Percentiles rank a stretch among this genome's conserved stretches.
These are phyloP conservation scores for Alternaria sp. DNA, from an alignment of 2,329 filamentous ascomycete genomes.

Conservation along the genomic window DNA sequence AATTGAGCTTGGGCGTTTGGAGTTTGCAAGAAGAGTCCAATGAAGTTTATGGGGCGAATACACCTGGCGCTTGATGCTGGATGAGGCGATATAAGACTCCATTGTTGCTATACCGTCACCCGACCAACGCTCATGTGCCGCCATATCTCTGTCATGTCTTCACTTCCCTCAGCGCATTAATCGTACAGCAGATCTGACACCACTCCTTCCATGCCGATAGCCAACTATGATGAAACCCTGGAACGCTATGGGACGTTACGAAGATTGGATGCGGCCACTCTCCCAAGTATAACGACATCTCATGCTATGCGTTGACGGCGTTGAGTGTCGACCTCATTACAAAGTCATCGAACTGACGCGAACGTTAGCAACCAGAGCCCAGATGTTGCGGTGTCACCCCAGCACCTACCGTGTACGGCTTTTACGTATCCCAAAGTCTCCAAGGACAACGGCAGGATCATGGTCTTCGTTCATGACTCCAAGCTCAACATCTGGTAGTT, in stretches of 20 bases:
- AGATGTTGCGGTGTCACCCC: background rate
- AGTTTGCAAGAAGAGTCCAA: background rate
- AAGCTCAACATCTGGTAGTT: background rate
- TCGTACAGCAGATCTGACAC: background rate
- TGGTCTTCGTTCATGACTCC: background rate
- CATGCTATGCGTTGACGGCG: background rate
- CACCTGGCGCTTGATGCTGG: background rate
- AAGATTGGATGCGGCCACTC: background rate
- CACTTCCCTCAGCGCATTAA: background rate
- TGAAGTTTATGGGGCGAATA: background rate
- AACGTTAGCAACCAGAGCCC: background rate
- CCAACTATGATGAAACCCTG: background rate
- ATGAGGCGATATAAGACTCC: background rate
- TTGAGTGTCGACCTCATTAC: background rate
- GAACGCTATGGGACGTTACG: background rate
- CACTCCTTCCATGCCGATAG: background rate
- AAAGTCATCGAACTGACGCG: background rate
- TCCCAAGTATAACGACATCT: background rate
- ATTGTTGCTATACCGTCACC: background rate
- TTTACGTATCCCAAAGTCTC: background rate
- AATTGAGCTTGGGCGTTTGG: conserved; percentile 4
- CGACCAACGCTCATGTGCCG: background rate
- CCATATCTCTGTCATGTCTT: background rate
- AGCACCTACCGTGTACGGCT: background rate
- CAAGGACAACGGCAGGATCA: accelerated